Evolutionary conservation across 2,329 filamentous ascomycete species (phyloP).

Genomic region (Teratosphaeria epicoccoides): DNA sequence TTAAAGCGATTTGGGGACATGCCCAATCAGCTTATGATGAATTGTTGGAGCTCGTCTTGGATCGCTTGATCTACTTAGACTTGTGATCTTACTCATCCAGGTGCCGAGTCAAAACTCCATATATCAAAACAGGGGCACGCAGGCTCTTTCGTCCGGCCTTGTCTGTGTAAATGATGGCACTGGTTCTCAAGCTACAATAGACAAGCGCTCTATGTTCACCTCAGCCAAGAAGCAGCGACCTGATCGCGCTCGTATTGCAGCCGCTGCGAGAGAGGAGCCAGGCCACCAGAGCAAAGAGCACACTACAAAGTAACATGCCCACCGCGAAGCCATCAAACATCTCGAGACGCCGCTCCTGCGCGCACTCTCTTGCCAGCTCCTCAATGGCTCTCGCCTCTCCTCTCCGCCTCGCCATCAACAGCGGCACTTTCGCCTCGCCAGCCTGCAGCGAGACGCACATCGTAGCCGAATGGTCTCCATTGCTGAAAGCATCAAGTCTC

Average conservation of each 20-base stretch:
- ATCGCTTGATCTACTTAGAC: too few relatives aligned
- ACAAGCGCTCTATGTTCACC: too few relatives aligned
- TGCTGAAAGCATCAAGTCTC: slow-evolving; percentile 20
- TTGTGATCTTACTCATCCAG: too few relatives aligned
- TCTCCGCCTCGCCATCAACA: slow-evolving; percentile 11
- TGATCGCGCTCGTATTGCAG: neutral
- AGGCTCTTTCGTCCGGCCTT: too few relatives aligned
- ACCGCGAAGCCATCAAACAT: neutral
- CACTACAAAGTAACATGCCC: neutral
- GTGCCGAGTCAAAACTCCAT: too few relatives aligned
- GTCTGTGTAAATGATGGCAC: too few relatives aligned
- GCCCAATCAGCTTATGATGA: too few relatives aligned
- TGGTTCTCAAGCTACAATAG: too few relatives aligned
- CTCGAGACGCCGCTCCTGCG: too few relatives aligned
- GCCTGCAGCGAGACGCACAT: slow-evolving; percentile 21
- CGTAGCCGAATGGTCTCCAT: slow-evolving; percentile 21
- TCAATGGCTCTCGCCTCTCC: slow-evolving; percentile 9
- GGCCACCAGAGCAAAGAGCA: neutral
- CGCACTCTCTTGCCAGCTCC: neutral
- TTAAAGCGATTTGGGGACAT: too few relatives aligned
- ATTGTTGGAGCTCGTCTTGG: neutral
- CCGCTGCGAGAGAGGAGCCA: neutral
- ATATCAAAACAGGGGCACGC: too few relatives aligned
- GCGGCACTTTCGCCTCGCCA: slow-evolving; percentile 11
- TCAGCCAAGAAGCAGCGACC: neutral